A percentile compares a stretch with the other conserved stretches of the same genome.
These are phyloP conservation scores for Chaetothyriales sp. DNA, from an alignment of 2,329 filamentous ascomycete genomes.

Conservation along the genomic window DNA sequence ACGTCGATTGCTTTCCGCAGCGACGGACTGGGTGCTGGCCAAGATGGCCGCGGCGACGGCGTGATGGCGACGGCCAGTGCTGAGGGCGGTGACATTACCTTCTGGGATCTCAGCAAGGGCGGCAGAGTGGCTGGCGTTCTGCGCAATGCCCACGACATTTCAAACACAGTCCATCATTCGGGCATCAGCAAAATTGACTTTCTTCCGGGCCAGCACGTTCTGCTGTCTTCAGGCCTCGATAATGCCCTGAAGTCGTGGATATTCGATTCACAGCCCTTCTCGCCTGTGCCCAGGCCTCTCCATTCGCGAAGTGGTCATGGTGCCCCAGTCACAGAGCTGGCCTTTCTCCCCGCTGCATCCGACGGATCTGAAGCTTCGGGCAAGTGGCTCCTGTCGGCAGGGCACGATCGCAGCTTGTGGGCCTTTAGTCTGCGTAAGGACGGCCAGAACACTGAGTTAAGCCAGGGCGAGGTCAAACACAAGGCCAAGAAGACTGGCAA, in stretches of 20 bases:
- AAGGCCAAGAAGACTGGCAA: constrained; percentile 61
- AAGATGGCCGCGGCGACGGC: constrained; percentile 70
- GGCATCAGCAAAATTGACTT: constrained; percentile 85
- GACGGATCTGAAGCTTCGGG: constrained; percentile 78
- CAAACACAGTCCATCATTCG: constrained; percentile 43
- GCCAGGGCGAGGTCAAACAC: constrained; percentile 75
- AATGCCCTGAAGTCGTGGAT: constrained; percentile 96
- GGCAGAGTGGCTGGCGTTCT: constrained; percentile 77
- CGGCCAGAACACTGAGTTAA: constrained; percentile 84
- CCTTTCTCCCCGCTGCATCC: constrained; percentile 76
- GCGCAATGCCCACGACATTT: constrained; percentile 64
- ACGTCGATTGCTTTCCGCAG: constrained; percentile 81
- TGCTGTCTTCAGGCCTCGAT: constrained; percentile 80
- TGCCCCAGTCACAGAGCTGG: constrained; percentile 65
- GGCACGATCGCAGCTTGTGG: constrained; percentile 83
- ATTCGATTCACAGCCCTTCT: constrained; percentile 84
- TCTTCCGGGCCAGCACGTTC: constrained; percentile 71
- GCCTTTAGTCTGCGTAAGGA: constrained; percentile 90
- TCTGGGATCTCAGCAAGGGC: constrained; percentile 90
- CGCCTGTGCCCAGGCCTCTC: constrained; percentile 67
- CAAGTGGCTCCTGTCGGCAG: constrained; percentile 88
- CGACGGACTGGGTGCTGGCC: constrained; percentile 74
- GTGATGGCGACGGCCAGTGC: constrained; percentile 85
- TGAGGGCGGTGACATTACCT: constrained; percentile 72
- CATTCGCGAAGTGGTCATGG: constrained; percentile 83